Evolutionary conservation across 1,139 yeast genomes (phyloP).

Genomic region (Candida frijolesensis): DNA sequence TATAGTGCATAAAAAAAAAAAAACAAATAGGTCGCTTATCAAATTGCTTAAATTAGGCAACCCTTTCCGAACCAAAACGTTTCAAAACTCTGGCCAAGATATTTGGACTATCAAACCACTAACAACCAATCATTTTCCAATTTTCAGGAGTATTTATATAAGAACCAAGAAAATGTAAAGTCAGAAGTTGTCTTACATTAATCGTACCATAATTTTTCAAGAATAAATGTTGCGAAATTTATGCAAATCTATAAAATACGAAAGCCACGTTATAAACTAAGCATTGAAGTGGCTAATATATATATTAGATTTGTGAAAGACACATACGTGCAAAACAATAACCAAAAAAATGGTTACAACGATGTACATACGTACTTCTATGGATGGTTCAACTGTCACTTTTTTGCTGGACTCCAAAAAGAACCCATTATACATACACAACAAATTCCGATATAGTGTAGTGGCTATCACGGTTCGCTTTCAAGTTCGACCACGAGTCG

Average conservation of each 20-base stretch:
- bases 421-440: background rate
- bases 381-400: too few species aligned
- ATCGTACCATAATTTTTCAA: background rate
- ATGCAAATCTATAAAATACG: background rate
- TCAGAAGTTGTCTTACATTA: background rate
- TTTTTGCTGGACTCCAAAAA: background rate
- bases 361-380: too few species aligned
- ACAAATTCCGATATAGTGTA: conserved; percentile 8
- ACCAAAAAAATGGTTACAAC: too few species aligned
- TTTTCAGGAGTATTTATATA: background rate
- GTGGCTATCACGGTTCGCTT: conserved; percentile 12
- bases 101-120: background rate
- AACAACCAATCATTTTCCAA: background rate
- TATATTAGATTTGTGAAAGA: too few species aligned
- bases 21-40: background rate
- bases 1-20: background rate
- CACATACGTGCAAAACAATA: too few species aligned
- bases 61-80: background rate
- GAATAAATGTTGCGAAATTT: background rate
- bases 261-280: background rate
- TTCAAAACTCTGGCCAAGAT: background rate
- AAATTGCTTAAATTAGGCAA: background rate
- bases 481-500: background rate
- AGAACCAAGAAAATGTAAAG: background rate
- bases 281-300: too few species aligned